These are phyloP conservation scores for Wickerhamiella azyma DNA, from an alignment of 805 yeast species.

Conservation along the genomic window DNA sequence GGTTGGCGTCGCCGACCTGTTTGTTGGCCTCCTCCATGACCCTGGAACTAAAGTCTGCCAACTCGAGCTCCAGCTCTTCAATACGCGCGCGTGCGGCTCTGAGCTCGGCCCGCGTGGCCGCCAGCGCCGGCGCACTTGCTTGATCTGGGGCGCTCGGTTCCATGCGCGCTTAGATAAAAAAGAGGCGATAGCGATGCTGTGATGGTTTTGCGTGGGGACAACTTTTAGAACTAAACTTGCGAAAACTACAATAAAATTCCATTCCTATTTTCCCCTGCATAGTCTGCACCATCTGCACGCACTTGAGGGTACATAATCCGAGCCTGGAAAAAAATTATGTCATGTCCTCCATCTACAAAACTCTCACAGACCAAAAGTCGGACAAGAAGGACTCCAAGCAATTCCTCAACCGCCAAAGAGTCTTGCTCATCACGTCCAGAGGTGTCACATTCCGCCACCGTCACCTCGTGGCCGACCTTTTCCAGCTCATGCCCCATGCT, in stretches of 20 bases:
- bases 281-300: too few species aligned
- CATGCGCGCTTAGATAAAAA: background rate
- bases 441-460: constrained; percentile 93
- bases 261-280: too few species aligned
- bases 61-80: constrained; percentile 39
- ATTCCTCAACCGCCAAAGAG: constrained; percentile 75
- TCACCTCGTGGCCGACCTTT: constrained; percentile 74
- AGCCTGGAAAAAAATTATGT: constrained; percentile 6
- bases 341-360: constrained; percentile 66
- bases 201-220: too few species aligned
- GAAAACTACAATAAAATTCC: too few species aligned
- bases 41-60: constrained; percentile 39
- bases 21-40: constrained; percentile 44
- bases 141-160: background rate
- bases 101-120: constrained; percentile 7
- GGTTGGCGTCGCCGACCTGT: constrained; percentile 65
- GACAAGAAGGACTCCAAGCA: constrained; percentile 30
- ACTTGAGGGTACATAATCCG: too few species aligned
- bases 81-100: constrained; percentile 49
- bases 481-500: constrained; percentile 76
- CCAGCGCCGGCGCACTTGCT: background rate
- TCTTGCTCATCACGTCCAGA: constrained; percentile 78
- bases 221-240: too few species aligned
- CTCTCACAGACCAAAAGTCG: constrained; percentile 34
- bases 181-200: too few species aligned